Conservation (phyloP, 1,284 basidiomycete species). For the Pholiota adiposa region DNA sequence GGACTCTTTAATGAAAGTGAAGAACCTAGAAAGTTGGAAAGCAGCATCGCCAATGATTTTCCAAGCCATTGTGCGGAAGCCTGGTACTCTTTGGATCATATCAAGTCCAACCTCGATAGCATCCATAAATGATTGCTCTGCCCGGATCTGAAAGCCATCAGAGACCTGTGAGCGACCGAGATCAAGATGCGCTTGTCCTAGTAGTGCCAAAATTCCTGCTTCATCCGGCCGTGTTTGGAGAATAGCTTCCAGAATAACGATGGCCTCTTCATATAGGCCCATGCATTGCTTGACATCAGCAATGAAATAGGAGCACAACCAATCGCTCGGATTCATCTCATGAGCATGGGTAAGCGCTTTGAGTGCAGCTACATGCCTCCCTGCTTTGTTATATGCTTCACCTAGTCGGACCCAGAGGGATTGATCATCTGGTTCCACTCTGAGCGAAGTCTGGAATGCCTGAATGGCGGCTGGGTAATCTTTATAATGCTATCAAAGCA, state of each 20-base stretch:
- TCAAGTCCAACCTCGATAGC: constrained; percentile 62
- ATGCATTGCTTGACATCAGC: constrained; percentile 87
- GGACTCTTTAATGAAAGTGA: constrained; percentile 46
- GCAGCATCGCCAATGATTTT: constrained; percentile 86
- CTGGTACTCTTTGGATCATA: constrained; percentile 58
- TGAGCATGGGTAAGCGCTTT: constrained; percentile 84
- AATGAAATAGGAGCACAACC: constrained; percentile 87
- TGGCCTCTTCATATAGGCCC: constrained; percentile 77
- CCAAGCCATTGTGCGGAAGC: constrained; percentile 81
- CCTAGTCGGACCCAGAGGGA: constrained; percentile 90
- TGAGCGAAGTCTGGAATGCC: constrained; percentile 87
- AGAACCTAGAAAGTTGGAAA: constrained; percentile 60
- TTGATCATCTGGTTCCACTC: constrained; percentile 80
- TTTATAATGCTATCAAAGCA: constrained; percentile 61
- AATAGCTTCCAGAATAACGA: constrained; percentile 69
- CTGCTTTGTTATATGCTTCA: constrained; percentile 89
- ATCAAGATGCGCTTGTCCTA: constrained; percentile 78
- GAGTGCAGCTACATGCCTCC: constrained; percentile 87
- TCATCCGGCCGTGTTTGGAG: constrained; percentile 62
- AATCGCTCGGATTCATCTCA: constrained; percentile 73
- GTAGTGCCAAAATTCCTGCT: constrained; percentile 73
- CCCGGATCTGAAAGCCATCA: constrained; percentile 75
- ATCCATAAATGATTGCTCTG: constrained; percentile 72
- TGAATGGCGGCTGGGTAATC: constrained; percentile 83
- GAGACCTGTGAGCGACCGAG: constrained; percentile 69